Evolutionary conservation across 192 early-diverging fungal genomes (phyloP).

Genomic region (Allomyces macrogynus): DNA sequence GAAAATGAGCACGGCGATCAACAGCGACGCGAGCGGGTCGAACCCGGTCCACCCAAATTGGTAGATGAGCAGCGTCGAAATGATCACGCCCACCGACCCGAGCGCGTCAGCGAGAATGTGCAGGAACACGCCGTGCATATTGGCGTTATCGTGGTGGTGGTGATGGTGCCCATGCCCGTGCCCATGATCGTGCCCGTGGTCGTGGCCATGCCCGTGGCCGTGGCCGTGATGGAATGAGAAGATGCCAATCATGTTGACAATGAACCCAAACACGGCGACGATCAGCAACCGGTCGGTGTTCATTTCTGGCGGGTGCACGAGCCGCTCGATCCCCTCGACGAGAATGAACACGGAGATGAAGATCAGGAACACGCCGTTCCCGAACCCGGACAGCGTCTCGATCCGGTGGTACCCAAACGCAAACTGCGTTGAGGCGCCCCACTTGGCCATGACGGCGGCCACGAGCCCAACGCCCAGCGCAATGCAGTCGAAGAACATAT

Average conservation of each 20-base stretch:
- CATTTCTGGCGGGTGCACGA: constrained; percentile 69
- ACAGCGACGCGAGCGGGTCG: constrained; percentile 82
- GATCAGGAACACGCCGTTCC: constrained; percentile 76
- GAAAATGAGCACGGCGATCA: constrained; percentile 75
- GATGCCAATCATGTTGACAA: constrained; percentile 84
- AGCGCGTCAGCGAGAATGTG: constrained; percentile 88
- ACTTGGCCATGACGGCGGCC: constrained; percentile 76
- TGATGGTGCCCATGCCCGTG: constrained; percentile 19
- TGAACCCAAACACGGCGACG: constrained; percentile 71
- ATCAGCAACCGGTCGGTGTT: constrained; percentile 63
- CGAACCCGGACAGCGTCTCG: constrained; percentile 80
- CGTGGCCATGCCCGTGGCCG: constrained; percentile 32
- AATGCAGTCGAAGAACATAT: constrained; percentile 96
- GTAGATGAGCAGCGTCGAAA: constrained; percentile 75
- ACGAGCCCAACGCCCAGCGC: constrained; percentile 68
- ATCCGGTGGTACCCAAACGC: constrained; percentile 63
- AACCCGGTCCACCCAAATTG: constrained; percentile 86
- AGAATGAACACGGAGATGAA: constrained; percentile 76
- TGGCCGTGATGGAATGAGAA: constrained; percentile 79
- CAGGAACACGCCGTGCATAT: constrained; percentile 85
- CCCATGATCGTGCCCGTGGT: constrained; percentile 21
- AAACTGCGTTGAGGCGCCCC: constrained; percentile 33
- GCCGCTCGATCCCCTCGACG: constrained; percentile 71
- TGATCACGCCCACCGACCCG: constrained; percentile 86
- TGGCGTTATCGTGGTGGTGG: constrained; percentile 36